A percentile compares a stretch with the other conserved stretches of the same genome.
Conservation (phyloP, 345 rosid genomes). For the Nasturtium officinale region DNA sequence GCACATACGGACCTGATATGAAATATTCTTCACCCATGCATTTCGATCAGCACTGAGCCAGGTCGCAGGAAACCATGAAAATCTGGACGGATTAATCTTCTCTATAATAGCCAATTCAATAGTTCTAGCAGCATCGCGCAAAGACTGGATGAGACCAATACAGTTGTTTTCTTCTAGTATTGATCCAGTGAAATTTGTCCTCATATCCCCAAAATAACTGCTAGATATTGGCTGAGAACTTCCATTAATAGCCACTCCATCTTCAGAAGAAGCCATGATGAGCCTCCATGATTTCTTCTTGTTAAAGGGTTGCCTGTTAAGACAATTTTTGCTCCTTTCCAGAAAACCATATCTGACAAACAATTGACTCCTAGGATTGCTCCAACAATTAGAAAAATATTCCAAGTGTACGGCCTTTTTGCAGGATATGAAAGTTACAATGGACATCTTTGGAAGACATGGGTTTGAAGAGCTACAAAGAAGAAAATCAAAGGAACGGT, state of each 20-base stretch:
- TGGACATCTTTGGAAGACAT: constrained; percentile 47
- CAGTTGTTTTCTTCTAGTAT: constrained; percentile 59
- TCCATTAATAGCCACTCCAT: constrained; percentile 74
- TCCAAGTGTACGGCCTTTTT: constrained; percentile 48
- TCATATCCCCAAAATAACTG: constrained; percentile 54
- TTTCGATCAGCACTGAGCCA: constrained; percentile 82
- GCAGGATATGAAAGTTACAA: constrained; percentile 45
- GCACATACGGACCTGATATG: constrained; percentile 71
- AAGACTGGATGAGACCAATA: constrained; percentile 73
- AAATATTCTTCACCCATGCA: constrained; percentile 78
- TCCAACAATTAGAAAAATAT: constrained; percentile 53
- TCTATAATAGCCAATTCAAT: constrained; percentile 78
- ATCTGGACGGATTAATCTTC: constrained; percentile 53
- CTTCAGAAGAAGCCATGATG: constrained; percentile 67
- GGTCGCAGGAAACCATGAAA: constrained; percentile 76
- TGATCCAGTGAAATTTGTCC: constrained; percentile 58
- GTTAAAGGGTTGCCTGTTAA: constrained; percentile 15
- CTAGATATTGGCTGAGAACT: constrained; percentile 50
- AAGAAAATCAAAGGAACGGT: constrained; percentile 13
- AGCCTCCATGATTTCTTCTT: constrained; percentile 49
- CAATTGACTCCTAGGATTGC: constrained; percentile 53
- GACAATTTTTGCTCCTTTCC: constrained; percentile 38
- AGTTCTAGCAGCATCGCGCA: constrained; percentile 86
- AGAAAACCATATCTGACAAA: constrained; percentile 45
- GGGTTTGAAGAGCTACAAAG: constrained; percentile 60